Percentiles rank a stretch among this genome's conserved stretches.
Evolutionary conservation across 768 basidiomycete species (phyloP).

Genomic region (Suillus decipiens): DNA sequence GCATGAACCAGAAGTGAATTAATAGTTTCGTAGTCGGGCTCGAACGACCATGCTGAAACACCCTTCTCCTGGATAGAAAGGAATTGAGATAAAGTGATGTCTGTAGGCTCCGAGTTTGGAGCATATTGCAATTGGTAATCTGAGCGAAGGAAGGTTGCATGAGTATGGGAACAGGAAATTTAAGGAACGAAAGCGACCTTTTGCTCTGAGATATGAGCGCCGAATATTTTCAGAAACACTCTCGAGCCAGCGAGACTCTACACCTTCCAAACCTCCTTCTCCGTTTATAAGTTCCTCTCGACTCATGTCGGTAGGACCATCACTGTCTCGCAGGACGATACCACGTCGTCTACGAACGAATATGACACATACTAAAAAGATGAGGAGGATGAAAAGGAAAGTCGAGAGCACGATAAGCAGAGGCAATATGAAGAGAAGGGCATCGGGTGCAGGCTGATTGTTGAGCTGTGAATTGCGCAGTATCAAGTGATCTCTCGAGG

Average conservation of each 20-base stretch:
- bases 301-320: slow-evolving; percentile 92
- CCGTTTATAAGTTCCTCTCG: slow-evolving; percentile 87
- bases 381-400: slow-evolving; percentile 87
- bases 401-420: slow-evolving; percentile 92
- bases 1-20: slow-evolving; percentile 92
- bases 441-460: slow-evolving; percentile 47
- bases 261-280: slow-evolving; percentile 90
- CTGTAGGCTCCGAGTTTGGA: slow-evolving; percentile 94
- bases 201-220: slow-evolving; percentile 79
- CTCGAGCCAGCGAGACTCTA: slow-evolving; percentile 95
- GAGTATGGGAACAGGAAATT: slow-evolving; percentile 13
- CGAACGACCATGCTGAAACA: slow-evolving; percentile 98
- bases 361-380: slow-evolving; percentile 89
- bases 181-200: slow-evolving; percentile 56
- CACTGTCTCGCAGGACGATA: slow-evolving; percentile 79
- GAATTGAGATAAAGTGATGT: slow-evolving; percentile 98
- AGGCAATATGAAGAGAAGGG: slow-evolving; percentile 86
- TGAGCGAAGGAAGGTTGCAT: slow-evolving; percentile 29
- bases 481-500: slow-evolving; percentile 12
- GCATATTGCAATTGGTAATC: slow-evolving; percentile 87
- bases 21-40: slow-evolving; percentile 96
- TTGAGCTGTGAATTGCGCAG: slow-evolving; percentile 3
- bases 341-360: slow-evolving; percentile 77
- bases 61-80: slow-evolving; percentile 99
- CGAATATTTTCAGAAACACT: slow-evolving; percentile 63